Percentiles rank a stretch among this genome's conserved stretches.
Conservation (phyloP, 139 green algal species). For the Micromonas pusilla region DNA sequence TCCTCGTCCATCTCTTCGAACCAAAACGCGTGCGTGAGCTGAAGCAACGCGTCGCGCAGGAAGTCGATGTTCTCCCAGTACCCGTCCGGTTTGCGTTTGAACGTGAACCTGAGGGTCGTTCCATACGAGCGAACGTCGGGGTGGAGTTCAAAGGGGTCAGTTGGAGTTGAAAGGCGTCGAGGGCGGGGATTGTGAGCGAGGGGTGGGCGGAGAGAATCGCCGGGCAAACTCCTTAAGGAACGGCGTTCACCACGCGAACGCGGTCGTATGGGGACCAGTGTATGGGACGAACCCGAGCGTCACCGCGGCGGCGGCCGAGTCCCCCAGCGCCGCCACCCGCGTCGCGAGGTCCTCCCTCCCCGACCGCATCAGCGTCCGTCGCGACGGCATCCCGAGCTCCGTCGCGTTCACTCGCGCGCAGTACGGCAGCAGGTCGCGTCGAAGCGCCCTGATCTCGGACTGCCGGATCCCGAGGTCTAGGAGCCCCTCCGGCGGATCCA, state of each 20-base stretch:
- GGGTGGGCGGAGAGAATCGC: no score
- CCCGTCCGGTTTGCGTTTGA: not conserved
- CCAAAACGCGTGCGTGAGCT: conserved; percentile 13
- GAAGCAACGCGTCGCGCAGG: not conserved
- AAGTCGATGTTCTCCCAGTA: conserved; percentile 27
- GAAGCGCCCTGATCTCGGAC: not conserved
- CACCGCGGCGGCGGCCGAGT: not conserved
- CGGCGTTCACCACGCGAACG: no score
- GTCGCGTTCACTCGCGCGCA: not conserved
- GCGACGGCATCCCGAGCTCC: conserved; percentile 2
- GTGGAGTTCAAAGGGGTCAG: no score
- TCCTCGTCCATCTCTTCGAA: conserved; percentile 8
- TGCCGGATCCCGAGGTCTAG: not conserved
- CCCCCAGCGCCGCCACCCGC: not conserved
- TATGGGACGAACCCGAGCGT: no score
- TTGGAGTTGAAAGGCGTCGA: no score
- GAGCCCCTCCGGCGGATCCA: conserved; percentile 4
- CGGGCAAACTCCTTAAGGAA: no score
- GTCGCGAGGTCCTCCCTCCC: not conserved
- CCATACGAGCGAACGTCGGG: no score
- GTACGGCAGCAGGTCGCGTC: conserved; percentile 5
- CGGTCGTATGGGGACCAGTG: no score
- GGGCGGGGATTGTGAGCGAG: no score
- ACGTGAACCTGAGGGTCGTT: no score
- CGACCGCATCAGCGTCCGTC: not conserved